Evolutionary conservation across 2,329 filamentous ascomycete species (phyloP).

Genomic region (Cryphonectria nitschkei): DNA sequence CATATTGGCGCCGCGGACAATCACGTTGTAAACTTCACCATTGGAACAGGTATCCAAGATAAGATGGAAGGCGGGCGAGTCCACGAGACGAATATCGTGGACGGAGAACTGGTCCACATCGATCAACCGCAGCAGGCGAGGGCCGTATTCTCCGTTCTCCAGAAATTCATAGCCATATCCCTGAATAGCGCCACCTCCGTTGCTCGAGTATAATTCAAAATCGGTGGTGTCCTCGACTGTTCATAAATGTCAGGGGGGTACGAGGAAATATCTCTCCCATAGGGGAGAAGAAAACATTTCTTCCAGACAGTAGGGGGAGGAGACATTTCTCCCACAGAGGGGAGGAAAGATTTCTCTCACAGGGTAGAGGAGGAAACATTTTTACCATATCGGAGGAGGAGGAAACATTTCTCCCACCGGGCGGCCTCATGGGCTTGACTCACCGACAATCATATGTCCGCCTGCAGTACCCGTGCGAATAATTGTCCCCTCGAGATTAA

Average conservation of each 20-base stretch:
- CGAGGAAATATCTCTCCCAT: not conserved
- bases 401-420: not conserved
- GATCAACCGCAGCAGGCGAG: conserved; percentile 49
- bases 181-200: conserved; percentile 50
- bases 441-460: conserved; percentile 30
- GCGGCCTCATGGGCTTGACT: not conserved
- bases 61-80: conserved; percentile 50
- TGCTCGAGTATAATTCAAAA: conserved; percentile 50
- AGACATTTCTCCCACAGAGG: no score
- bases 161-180: conserved; percentile 53
- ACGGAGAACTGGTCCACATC: conserved; percentile 50
- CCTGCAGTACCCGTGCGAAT: conserved; percentile 30
- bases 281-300: no score
- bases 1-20: conserved; percentile 49
- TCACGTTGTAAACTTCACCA: conserved; percentile 55
- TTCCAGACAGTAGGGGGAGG: no score
- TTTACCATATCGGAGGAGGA: no score
- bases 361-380: no score
- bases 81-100: conserved; percentile 51
- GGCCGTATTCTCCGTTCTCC: conserved; percentile 38
- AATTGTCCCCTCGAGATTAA: conserved; percentile 46
- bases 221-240: conserved; percentile 37
- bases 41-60: conserved; percentile 49
- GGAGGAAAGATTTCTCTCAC: not conserved
- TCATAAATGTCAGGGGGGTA: not conserved